A percentile compares a stretch with the other conserved stretches of the same genome.
These are phyloP conservation scores for Spizellomyces sp. DNA, from an alignment of 192 early-diverging fungal species.

Conservation along the genomic window DNA sequence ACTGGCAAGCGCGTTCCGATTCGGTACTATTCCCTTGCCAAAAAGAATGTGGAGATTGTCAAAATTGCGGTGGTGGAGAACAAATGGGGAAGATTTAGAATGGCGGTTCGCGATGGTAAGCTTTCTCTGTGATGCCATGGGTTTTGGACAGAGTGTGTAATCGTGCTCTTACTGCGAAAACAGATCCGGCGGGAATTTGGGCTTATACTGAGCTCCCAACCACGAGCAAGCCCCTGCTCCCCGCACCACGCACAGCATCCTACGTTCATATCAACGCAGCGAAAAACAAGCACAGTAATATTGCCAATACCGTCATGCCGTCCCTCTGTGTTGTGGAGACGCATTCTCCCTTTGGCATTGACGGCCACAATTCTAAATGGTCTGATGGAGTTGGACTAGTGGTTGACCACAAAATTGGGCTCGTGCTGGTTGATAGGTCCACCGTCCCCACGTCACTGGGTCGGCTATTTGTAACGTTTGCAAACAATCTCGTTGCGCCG, in stretches of 20 bases:
- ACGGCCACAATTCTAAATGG: slow-evolving; percentile 56
- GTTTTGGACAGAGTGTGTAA: background rate
- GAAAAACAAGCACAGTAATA: slow-evolving; percentile 35
- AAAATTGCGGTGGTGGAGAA: slow-evolving; percentile 39
- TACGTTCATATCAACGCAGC: slow-evolving; percentile 44
- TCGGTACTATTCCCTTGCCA: slow-evolving; percentile 32
- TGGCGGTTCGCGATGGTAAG: slow-evolving; percentile 33
- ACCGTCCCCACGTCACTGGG: slow-evolving; percentile 75
- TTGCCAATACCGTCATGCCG: slow-evolving; percentile 68
- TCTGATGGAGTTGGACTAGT: slow-evolving; percentile 50
- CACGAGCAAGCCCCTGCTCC: slow-evolving; percentile 52
- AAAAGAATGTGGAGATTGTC: slow-evolving; percentile 41
- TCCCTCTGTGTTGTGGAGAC: slow-evolving; percentile 80
- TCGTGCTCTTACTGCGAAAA: background rate
- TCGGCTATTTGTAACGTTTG: slow-evolving; percentile 78
- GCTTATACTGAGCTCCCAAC: slow-evolving; percentile 61
- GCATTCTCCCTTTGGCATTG: slow-evolving; percentile 61
- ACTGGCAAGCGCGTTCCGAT: slow-evolving; percentile 34
- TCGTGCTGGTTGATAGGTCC: slow-evolving; percentile 76
- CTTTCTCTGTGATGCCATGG: background rate
- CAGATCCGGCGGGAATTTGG: slow-evolving; percentile 71
- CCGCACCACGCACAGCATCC: slow-evolving; percentile 69
- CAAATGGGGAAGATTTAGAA: slow-evolving; percentile 38
- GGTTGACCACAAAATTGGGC: slow-evolving; percentile 65
- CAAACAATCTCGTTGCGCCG: slow-evolving; percentile 78